These are phyloP conservation scores for Megacollybia platyphylla DNA, from an alignment of 1,284 basidiomycete genomes.

Conservation along the genomic window DNA sequence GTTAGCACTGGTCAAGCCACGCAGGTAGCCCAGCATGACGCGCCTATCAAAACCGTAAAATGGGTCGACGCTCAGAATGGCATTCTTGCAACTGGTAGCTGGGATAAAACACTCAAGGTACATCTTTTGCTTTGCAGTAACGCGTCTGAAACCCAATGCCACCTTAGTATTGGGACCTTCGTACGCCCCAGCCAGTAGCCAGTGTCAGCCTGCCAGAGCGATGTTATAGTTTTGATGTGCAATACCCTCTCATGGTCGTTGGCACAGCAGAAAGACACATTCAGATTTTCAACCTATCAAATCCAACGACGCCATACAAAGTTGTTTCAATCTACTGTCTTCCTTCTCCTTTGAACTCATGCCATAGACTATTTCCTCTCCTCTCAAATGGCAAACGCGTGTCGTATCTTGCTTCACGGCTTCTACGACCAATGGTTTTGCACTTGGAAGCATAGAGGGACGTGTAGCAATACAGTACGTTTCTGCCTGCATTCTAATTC, in stretches of 20 bases:
- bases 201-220: slow-evolving; percentile 78
- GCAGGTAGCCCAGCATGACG: slow-evolving; percentile 74
- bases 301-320: slow-evolving; percentile 68
- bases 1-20: slow-evolving; percentile 52
- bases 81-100: slow-evolving; percentile 75
- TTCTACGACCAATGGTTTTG: slow-evolving; percentile 63
- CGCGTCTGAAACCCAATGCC: background rate
- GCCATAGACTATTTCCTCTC: slow-evolving; percentile 61
- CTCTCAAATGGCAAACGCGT: slow-evolving; percentile 92
- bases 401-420: slow-evolving; percentile 79
- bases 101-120: slow-evolving; percentile 83
- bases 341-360: background rate
- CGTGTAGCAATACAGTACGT: slow-evolving; percentile 93
- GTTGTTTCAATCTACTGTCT: slow-evolving; percentile 9
- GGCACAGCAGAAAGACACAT: slow-evolving; percentile 92
- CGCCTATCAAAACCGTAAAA: slow-evolving; percentile 61
- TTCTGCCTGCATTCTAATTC: background rate
- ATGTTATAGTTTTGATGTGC: slow-evolving; percentile 81
- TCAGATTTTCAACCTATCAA: slow-evolving; percentile 78
- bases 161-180: slow-evolving; percentile 82
- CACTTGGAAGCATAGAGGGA: slow-evolving; percentile 91
- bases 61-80: slow-evolving; percentile 60
- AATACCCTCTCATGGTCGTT: slow-evolving; percentile 82
- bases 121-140: slow-evolving; percentile 4
- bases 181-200: slow-evolving; percentile 60